A percentile compares a stretch with the other conserved stretches of the same genome.
Conservation (phyloP, 2,329 filamentous ascomycete genomes). For the Nemania sp. region DNA sequence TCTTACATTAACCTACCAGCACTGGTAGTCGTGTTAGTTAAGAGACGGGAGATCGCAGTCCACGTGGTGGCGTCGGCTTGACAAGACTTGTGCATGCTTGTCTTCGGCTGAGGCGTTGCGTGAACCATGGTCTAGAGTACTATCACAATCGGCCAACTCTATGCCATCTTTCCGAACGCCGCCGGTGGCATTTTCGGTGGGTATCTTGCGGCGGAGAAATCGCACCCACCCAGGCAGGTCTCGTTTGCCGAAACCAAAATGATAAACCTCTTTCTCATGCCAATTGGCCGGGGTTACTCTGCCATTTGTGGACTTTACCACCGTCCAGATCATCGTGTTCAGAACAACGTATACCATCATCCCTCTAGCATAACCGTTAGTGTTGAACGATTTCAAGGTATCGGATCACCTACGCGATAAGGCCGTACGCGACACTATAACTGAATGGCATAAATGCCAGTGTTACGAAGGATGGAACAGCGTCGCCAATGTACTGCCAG, state of each 20-base stretch:
- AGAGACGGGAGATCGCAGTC: conserved; percentile 33
- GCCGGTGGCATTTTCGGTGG: conserved; percentile 21
- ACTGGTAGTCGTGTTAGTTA: conserved; percentile 24
- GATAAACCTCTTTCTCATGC: conserved; percentile 59
- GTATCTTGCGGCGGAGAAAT: conserved; percentile 39
- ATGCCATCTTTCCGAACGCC: conserved; percentile 35
- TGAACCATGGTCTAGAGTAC: conserved; percentile 36
- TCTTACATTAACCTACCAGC: neutral
- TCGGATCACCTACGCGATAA: conserved; percentile 63
- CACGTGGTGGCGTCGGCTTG: conserved; percentile 21
- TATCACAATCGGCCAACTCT: conserved; percentile 40
- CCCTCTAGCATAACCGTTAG: conserved; percentile 41
- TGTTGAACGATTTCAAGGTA: conserved; percentile 7
- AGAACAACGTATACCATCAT: conserved; percentile 58
- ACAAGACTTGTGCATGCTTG: conserved; percentile 26
- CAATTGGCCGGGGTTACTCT: conserved; percentile 56
- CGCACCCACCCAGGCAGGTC: conserved; percentile 62
- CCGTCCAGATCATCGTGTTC: conserved; percentile 55
- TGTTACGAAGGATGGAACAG: conserved; percentile 74
- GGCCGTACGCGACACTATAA: conserved; percentile 76
- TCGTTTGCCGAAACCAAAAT: conserved; percentile 55
- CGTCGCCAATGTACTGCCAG: conserved; percentile 76
- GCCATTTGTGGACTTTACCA: conserved; percentile 51
- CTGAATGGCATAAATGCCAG: conserved; percentile 77
- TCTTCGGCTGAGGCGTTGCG: conserved; percentile 35